Conservation (phyloP, 75 land plant genomes). For the Selaginella tamariscina region DNA sequence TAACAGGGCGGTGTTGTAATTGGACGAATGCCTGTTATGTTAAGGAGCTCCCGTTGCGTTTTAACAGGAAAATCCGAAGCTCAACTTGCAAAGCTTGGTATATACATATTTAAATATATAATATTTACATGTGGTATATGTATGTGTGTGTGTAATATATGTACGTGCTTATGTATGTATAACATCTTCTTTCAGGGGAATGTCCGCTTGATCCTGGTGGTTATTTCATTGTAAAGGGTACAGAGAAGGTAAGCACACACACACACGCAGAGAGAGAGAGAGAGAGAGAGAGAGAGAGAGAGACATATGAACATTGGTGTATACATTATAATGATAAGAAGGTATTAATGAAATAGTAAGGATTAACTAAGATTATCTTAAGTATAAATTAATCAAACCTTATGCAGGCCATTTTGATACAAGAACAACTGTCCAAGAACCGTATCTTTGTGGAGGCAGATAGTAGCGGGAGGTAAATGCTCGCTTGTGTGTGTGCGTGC, state of each 20-base stretch:
- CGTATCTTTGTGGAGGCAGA: slow-evolving; percentile 89
- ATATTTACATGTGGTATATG: not conserved
- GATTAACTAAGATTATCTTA: too few species aligned
- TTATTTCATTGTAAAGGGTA: slow-evolving; percentile 86
- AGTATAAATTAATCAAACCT: not conserved
- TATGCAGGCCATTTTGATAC: slow-evolving; percentile 78
- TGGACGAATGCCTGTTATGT: slow-evolving; percentile 91
- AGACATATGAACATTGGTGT: not conserved
- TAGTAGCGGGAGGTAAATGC: slow-evolving; percentile 75
- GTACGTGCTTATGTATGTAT: not conserved
- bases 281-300: too few species aligned
- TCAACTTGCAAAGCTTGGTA: slow-evolving; percentile 85
- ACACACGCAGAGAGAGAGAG: too few species aligned
- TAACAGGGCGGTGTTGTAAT: slow-evolving; percentile 54
- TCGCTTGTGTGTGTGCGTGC: too few species aligned
- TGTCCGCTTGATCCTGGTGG: slow-evolving; percentile 99
- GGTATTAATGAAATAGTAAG: too few species aligned
- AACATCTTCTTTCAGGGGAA: slow-evolving; percentile 49
- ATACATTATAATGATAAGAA: too few species aligned
- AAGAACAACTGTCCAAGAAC: slow-evolving; percentile 94
- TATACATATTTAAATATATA: slow-evolving; percentile 1
- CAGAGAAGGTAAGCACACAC: slow-evolving; percentile 61
- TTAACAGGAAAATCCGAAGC: slow-evolving; percentile 76
- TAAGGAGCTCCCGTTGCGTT: slow-evolving; percentile 75
- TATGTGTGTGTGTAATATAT: not conserved